Evolutionary conservation across 768 basidiomycete genomes (phyloP), one percentile per base, ranked within the genome.

Genomic region (Tricholoma sp.): DNA sequence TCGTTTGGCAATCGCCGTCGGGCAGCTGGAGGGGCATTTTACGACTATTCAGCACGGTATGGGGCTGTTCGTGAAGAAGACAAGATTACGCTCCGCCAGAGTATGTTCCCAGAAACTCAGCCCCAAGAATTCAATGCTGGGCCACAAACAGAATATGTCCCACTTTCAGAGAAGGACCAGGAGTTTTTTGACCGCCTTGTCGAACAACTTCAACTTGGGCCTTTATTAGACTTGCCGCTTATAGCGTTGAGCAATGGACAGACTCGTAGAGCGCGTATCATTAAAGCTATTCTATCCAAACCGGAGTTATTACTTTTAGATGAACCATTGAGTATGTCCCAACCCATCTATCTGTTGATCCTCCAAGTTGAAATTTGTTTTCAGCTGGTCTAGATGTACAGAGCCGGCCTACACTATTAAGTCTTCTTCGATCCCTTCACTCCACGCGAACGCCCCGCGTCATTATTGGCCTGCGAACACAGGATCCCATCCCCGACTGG

Each of bases 31-130:
- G 85, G 87, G 7, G 89, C 81, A 10, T 98, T 98, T 72, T 89
- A 89, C 58, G 95, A 98, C 71, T 97, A 89, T 65, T 89, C 93
- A 0, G 93, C 94, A 2, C 84, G 94, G 2, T 98, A 98, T 66
- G 93, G 91, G 18, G 88, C 91, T 0, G 81, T 94, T 37, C 76
- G 89, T 15, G 94, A 96, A 15, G 91, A 88, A 65, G 95, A 96
- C 65, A 80, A 81, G 29, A 68, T 85, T 52, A 92, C 94, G 0
- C 78, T 95, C 20, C 76, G 86, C 7, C 76, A 94, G 63, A 85
- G 80, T 56, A 80, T 94, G 73, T 79, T 84, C 59, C 78, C 81
- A 2, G 79, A 84, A 57, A 77, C 72, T 37, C 72, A 78, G 59
- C 67, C 67, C 57, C 66, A 65, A 52, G 56, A 76, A 67, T 54